Evolutionary conservation across 345 rosid species (phyloP), one percentile per base, ranked within the genome.

Genomic region (Dovyalis caffra): DNA sequence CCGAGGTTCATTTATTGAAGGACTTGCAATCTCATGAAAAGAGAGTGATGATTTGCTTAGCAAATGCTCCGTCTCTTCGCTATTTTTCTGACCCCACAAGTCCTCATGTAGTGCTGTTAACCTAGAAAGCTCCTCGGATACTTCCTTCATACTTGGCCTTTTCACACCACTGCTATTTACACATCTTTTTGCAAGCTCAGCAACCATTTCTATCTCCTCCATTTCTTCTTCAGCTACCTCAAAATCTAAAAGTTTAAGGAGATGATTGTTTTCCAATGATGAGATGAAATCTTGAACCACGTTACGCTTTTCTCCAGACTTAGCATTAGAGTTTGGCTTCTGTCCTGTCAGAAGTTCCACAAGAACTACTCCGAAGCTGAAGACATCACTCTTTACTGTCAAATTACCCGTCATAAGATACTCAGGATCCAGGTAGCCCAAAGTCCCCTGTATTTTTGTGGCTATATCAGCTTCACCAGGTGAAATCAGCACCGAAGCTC

Each of bases 271-370:
- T 20, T 70, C 78, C 0, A 71, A 25, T 33, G 69, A 20, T 4
- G 64, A 71, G 40, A 76, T n/a, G 62, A 80, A 80, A n/a, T n/a
- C n/a, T n/a, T n/a, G n/a, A 66, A 72, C 31, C 25, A 76, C 11
- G 73, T 51, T 62, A 28, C 60, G 9, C 53, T 38, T 38, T 12
- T 38, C 15, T 10, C 0, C 43, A 38, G 45, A n/a, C n/a, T n/a
- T n/a, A n/a, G 45, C 15, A 38, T 38, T 38, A 11, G 15, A 38
- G 18, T 33, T 40, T 37, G 81, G 77, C 34, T 68, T 73, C 60
- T 72, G 14, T 26, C 74, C 79, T 5, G 74, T 73, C 5, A 78
- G 28, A 25, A 80, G 62, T 2, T 38, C 45, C 45, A 38, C 15
- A 2, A 38, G 45, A 38, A 38, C 45, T 11, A 38, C 15, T 38